Conservation (phyloP, 2,329 filamentous ascomycete genomes). For the Colletotrichum kahawae region DNA sequence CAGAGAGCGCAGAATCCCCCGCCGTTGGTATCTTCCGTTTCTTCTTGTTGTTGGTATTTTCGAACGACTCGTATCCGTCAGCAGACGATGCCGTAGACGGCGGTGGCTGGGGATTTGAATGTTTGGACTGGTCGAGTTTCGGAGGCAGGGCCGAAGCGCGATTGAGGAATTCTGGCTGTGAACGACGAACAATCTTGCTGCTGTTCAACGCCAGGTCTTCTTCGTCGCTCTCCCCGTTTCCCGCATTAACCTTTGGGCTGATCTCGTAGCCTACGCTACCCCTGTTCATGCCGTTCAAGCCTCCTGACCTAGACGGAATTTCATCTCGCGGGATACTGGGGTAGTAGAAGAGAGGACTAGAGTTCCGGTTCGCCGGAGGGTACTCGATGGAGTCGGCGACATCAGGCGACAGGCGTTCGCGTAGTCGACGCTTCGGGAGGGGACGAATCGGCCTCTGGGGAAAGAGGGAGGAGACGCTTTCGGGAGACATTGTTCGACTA, state of each 20-base stretch:
- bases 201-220: conserved; percentile 51
- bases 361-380: conserved; percentile 74
- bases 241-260: conserved; percentile 37
- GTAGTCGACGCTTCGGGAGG: conserved; percentile 85
- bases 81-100: conserved; percentile 73
- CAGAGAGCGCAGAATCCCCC: conserved; percentile 61
- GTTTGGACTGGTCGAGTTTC: conserved; percentile 50
- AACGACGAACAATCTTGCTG: conserved; percentile 48
- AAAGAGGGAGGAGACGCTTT: conserved; percentile 81
- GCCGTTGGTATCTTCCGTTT: conserved; percentile 97
- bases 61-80: conserved; percentile 95
- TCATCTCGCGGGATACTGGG: conserved; percentile 39
- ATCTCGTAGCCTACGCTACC: conserved; percentile 24
- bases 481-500: conserved; percentile 66
- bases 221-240: conserved; percentile 66
- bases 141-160: conserved; percentile 46
- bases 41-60: conserved; percentile 99
- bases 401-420: conserved; percentile 85
- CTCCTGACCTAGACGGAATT: conserved; percentile 31
- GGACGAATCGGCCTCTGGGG: conserved; percentile 93
- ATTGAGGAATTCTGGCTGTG: conserved; percentile 50
- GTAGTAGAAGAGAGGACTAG: conserved; percentile 78
- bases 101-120: conserved; percentile 58
- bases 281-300: neutral
- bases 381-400: conserved; percentile 83